Conservation (phyloP, 371 early-diverging fungal genomes). For the Actinomortierella wolfii region DNA sequence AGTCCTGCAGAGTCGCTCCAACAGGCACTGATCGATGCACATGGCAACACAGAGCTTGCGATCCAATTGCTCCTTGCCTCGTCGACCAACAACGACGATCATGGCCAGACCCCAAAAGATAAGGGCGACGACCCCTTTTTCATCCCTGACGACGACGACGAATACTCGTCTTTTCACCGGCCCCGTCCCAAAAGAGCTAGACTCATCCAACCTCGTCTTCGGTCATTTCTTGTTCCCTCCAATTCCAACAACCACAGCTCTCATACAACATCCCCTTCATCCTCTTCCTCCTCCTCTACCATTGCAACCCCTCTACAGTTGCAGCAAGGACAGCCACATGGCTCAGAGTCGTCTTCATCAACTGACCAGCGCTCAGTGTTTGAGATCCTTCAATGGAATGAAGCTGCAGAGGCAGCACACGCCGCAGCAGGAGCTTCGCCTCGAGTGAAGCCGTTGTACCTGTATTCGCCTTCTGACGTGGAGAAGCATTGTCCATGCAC, state of each 20-base stretch:
- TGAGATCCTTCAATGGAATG: constrained; percentile 33
- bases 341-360: not conserved
- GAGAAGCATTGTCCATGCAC: constrained; percentile 39
- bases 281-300: constrained; percentile 1
- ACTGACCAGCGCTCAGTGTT: constrained; percentile 16
- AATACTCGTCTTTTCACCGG: too few species aligned
- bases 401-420: not conserved
- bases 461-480: constrained; percentile 42
- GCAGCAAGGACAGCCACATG: not conserved
- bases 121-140: too few species aligned
- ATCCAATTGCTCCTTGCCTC: constrained; percentile 22
- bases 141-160: too few species aligned
- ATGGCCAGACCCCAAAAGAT: too few species aligned
- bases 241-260: too few species aligned
- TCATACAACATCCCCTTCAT: not conserved
- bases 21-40: constrained; percentile 15
- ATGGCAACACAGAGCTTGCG: constrained; percentile 34
- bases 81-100: too few species aligned
- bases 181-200: not conserved
- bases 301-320: constrained; percentile 3
- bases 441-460: constrained; percentile 23
- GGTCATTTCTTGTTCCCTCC: constrained; percentile 11
- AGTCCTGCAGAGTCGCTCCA: constrained; percentile 17
- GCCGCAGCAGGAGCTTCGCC: constrained; percentile 2
- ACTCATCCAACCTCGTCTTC: constrained; percentile 34